Evolutionary conservation across 352 stramenopile genomes (phyloP).

Genomic region (Globisporangium cylindrosporum): DNA sequence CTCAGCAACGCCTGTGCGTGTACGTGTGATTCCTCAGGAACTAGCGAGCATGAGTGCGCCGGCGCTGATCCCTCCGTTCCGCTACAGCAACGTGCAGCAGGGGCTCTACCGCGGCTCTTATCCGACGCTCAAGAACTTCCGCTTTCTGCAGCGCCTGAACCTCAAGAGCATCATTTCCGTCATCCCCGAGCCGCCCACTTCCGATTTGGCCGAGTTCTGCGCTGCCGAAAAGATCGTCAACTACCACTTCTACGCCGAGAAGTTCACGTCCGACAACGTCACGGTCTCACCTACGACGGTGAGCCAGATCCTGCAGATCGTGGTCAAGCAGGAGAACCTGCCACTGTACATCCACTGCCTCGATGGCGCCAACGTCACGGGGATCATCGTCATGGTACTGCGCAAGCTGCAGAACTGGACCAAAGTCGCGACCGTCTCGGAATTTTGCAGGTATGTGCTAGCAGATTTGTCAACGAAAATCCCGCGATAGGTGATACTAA

Average conservation of each 20-base stretch:
- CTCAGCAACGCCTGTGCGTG: not conserved
- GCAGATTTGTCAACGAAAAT: not conserved
- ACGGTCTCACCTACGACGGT: conserved; percentile 73
- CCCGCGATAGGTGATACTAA: not conserved
- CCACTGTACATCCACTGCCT: conserved; percentile 87
- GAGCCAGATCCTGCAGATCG: conserved; percentile 75
- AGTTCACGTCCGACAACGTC: conserved; percentile 87
- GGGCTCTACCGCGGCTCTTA: conserved; percentile 78
- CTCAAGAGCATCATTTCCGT: conserved; percentile 82
- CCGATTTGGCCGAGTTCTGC: conserved; percentile 76
- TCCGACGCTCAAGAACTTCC: conserved; percentile 86
- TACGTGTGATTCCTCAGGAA: not conserved
- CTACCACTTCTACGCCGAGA: conserved; percentile 82
- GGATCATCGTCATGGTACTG: conserved; percentile 86
- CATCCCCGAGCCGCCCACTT: conserved; percentile 76
- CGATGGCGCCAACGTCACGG: conserved; percentile 84
- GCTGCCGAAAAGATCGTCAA: conserved; percentile 61
- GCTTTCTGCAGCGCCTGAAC: conserved; percentile 66
- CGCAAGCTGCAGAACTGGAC: conserved; percentile 88
- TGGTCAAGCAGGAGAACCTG: conserved; percentile 74
- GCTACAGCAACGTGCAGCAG: conserved; percentile 83
- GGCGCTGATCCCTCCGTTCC: conserved; percentile 84
- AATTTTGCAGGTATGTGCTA: conserved; percentile 63
- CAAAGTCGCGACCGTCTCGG: conserved; percentile 74
- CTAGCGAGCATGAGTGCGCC: conserved; percentile 37